Evolutionary conservation across 2,329 filamentous ascomycete genomes (phyloP).

Genomic region (Triangularia verruculosa): DNA sequence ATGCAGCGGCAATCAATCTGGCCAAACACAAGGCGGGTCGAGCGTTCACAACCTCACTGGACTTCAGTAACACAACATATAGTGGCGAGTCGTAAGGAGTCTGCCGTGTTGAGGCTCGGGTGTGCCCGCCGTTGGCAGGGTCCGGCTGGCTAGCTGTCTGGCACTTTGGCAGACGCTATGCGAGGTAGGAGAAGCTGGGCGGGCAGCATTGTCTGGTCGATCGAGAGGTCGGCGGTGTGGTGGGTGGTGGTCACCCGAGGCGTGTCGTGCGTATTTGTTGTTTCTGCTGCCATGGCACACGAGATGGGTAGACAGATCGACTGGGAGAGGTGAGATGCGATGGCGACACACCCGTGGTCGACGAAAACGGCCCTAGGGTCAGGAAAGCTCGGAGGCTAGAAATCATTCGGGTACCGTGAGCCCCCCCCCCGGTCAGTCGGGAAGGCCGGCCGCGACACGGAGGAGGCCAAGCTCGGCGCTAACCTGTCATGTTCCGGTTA

Average conservation of each 20-base stretch:
- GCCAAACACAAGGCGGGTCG: background rate
- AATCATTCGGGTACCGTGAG: background rate
- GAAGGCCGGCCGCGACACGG: constrained; percentile 3
- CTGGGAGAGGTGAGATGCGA: background rate
- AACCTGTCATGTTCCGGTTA: constrained; percentile 2
- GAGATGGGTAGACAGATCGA: background rate
- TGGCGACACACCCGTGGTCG: background rate
- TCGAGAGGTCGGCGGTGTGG: background rate
- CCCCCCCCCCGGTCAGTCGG: background rate
- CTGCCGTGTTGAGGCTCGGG: constrained; percentile 2
- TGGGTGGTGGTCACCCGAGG: background rate
- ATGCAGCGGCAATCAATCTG: constrained; percentile 3
- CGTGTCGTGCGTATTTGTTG: background rate
- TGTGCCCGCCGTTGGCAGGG: background rate
- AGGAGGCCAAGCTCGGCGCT: background rate
- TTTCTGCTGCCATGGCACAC: background rate
- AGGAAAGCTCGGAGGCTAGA: background rate
- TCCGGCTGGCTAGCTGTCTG: background rate
- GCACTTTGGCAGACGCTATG: background rate
- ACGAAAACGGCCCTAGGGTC: background rate
- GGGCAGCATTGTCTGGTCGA: background rate
- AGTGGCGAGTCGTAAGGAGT: constrained; percentile 11
- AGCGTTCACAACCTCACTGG: constrained; percentile 13
- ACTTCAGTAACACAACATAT: constrained; percentile 18
- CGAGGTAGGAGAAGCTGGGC: background rate